These are phyloP conservation scores for Phytophthora cryptogea DNA, from an alignment of 352 stramenopile species.

Conservation along the genomic window DNA sequence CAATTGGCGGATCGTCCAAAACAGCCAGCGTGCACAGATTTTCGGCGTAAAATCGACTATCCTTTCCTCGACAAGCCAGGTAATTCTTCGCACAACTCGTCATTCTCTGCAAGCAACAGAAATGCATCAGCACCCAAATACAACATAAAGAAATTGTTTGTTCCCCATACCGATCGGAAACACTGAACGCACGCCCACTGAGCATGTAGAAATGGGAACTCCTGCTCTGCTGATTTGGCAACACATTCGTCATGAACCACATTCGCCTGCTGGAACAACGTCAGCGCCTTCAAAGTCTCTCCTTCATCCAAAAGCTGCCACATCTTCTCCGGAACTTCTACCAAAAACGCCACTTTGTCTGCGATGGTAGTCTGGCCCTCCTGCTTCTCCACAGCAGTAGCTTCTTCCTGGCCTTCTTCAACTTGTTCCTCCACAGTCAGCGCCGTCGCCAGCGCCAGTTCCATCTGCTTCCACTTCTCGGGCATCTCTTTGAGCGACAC, in stretches of 20 bases:
- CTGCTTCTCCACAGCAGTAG: not conserved
- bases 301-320: slow-evolving; percentile 73
- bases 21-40: slow-evolving; percentile 61
- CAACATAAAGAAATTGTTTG: too few relatives aligned
- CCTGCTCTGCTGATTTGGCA: slow-evolving; percentile 13
- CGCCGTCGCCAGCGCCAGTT: slow-evolving; percentile 40
- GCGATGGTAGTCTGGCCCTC: slow-evolving; percentile 5
- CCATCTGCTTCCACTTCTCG: slow-evolving; percentile 74
- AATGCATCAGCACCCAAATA: slow-evolving; percentile 2
- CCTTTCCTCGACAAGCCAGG: slow-evolving; percentile 56
- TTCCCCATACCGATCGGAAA: slow-evolving; percentile 53
- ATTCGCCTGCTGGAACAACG: slow-evolving; percentile 50
- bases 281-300: slow-evolving; percentile 54
- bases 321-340: slow-evolving; percentile 65
- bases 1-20: slow-evolving; percentile 35
- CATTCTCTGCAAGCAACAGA: slow-evolving; percentile 48
- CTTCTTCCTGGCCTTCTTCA: not conserved
- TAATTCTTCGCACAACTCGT: slow-evolving; percentile 48
- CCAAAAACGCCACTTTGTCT: slow-evolving; percentile 56
- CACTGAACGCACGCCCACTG: slow-evolving; percentile 72
- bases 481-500: slow-evolving; percentile 86
- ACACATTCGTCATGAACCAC: slow-evolving; percentile 31
- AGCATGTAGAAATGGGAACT: slow-evolving; percentile 67
- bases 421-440: slow-evolving; percentile 23
- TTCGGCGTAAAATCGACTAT: slow-evolving; percentile 63